phyloP scores from a whole-genome alignment of 2,329 filamentous ascomycete species.

The Thielaviopsis musarum region DNA sequence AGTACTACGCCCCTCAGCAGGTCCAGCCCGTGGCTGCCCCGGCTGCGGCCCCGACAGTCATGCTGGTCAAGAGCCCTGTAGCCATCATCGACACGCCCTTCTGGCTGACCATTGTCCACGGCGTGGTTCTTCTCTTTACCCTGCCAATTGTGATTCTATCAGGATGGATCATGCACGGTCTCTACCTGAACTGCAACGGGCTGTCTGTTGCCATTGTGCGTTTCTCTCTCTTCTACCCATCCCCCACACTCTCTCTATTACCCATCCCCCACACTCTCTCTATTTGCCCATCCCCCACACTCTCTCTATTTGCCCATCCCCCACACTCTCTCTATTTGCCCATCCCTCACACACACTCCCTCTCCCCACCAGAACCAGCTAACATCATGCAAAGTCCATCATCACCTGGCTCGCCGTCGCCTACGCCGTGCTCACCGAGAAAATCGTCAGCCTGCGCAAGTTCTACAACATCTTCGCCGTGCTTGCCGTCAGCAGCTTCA shows the following conservation, averaged over 20 bases:
- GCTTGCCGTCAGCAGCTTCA: conserved; percentile 25
- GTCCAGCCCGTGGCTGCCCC: not conserved
- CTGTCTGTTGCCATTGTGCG: conserved; percentile 26
- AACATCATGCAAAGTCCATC: conserved; percentile 21
- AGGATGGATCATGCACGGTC: conserved; percentile 24
- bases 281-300: not conserved
- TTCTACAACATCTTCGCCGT: conserved; percentile 29
- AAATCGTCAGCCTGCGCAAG: conserved; percentile 18
- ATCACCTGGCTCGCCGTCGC: conserved; percentile 28
- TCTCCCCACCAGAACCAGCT: not conserved
- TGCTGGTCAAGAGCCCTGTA: not conserved
- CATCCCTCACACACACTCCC: not conserved
- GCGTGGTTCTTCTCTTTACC: conserved; percentile 25
- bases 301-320: not conserved
- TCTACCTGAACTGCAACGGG: conserved; percentile 24
- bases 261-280: too few species aligned
- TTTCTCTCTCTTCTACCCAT: conserved; percentile 1
- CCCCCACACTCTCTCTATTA: too few species aligned
- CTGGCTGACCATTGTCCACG: conserved; percentile 27
- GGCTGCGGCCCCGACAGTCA: not conserved
- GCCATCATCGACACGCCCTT: conserved; percentile 24
- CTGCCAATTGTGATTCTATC: conserved; percentile 28
- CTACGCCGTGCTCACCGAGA: conserved; percentile 27
- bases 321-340: not conserved
- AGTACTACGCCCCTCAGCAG: not conserved